Percentiles rank a stretch among this genome's conserved stretches.
Evolutionary conservation across 2,329 filamentous ascomycete genomes (phyloP).

Genomic region (Cladosporium halotolerans): DNA sequence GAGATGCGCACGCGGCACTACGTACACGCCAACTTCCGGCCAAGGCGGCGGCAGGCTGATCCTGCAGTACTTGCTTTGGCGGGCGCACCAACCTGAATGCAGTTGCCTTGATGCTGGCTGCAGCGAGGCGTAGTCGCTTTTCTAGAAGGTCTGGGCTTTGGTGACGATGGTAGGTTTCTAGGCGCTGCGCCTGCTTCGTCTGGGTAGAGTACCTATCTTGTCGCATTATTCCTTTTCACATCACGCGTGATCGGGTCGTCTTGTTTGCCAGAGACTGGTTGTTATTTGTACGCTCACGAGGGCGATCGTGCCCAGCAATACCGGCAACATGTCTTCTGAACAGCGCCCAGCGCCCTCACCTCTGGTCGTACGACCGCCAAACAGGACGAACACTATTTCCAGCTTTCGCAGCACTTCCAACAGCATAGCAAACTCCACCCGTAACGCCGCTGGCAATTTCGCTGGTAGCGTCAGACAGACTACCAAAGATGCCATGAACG

Average conservation of each 20-base stretch:
- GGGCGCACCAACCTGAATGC: background rate
- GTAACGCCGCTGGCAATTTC: slow-evolving; percentile 3
- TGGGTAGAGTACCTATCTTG: too few species aligned
- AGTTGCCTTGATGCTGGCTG: background rate
- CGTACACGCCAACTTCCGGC: background rate
- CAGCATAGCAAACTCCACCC: background rate
- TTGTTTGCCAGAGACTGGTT: background rate
- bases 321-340: slow-evolving; percentile 1
- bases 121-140: background rate
- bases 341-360: slow-evolving; percentile 2
- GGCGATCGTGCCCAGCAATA: background rate
- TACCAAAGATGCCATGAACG: slow-evolving; percentile 9
- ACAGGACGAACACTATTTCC: slow-evolving; percentile 2
- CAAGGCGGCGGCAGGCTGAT: too few species aligned
- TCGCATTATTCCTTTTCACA: too few species aligned
- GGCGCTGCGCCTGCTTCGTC: too few species aligned
- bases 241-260: background rate
- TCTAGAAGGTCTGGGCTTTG: background rate
- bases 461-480: slow-evolving; percentile 6
- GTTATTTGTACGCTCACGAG: background rate
- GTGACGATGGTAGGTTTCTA: too few species aligned
- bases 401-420: background rate
- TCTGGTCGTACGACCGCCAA: background rate
- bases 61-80: background rate
- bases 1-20: background rate